Percentiles rank a stretch among this genome's conserved stretches.
These are phyloP conservation scores for Trichoderma koningiopsis DNA, from an alignment of 2,329 filamentous ascomycete genomes.

Conservation along the genomic window DNA sequence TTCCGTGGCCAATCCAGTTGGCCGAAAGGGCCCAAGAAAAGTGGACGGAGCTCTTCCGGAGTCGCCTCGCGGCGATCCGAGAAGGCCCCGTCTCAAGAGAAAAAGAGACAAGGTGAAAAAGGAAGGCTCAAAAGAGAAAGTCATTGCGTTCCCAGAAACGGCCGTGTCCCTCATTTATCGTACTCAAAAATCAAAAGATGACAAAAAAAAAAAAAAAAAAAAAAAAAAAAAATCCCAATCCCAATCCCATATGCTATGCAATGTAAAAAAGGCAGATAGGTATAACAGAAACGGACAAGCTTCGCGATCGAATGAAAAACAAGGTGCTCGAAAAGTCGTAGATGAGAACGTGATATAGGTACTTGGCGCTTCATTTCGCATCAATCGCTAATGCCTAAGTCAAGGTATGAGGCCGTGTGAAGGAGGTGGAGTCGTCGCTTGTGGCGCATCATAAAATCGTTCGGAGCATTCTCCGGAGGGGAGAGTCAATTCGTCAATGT, in stretches of 20 bases:
- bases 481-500: constrained; percentile 29
- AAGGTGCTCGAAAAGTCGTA: constrained; percentile 8
- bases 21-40: constrained; percentile 19
- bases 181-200: constrained; percentile 26
- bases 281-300: background rate
- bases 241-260: constrained; percentile 34
- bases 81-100: background rate
- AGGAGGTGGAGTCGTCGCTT: constrained; percentile 7
- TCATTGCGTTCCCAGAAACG: background rate
- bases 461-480: constrained; percentile 5
- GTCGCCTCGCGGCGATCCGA: constrained; percentile 35
- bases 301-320: constrained; percentile 18
- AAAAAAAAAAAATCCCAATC: constrained; percentile 25
- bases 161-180: constrained; percentile 19
- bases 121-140: constrained; percentile 31
- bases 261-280: constrained; percentile 24
- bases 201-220: constrained; percentile 28
- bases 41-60: constrained; percentile 8
- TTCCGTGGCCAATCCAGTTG: constrained; percentile 27
- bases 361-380: constrained; percentile 15
- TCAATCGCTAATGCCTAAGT: constrained; percentile 10
- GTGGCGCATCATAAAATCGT: constrained; percentile 23
- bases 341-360: constrained; percentile 20
- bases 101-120: constrained; percentile 26
- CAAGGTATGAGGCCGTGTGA: constrained; percentile 6